Percentiles rank a stretch among this genome's conserved stretches.
Evolutionary conservation across 2,329 filamentous ascomycete genomes (phyloP).

Genomic region (Fusarium staphyleae): DNA sequence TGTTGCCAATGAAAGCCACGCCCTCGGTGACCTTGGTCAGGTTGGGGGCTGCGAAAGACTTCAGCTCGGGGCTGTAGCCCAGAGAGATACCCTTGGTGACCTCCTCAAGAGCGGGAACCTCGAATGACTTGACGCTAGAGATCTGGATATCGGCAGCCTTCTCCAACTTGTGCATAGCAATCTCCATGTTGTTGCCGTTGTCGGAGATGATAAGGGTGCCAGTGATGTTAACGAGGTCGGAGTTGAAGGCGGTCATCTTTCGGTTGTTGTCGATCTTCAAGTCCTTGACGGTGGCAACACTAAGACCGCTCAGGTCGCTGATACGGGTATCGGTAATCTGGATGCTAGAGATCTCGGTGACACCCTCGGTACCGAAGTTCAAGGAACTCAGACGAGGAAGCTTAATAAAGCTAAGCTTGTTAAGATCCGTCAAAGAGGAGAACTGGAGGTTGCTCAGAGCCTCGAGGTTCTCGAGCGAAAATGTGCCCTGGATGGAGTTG

Average conservation of each 20-base stretch:
- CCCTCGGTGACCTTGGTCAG: conserved; percentile 67
- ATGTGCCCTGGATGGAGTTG: conserved; percentile 69
- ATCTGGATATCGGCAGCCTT: conserved; percentile 62
- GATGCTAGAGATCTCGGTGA: conserved; percentile 73
- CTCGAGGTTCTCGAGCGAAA: conserved; percentile 73
- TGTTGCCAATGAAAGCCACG: conserved; percentile 70
- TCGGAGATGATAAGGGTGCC: conserved; percentile 74
- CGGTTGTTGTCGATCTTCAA: conserved; percentile 92
- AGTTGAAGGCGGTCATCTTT: conserved; percentile 76
- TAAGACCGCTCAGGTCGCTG: conserved; percentile 78
- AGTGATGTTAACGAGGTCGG: conserved; percentile 79
- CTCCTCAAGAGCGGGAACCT: conserved; percentile 72
- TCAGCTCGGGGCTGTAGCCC: conserved; percentile 75
- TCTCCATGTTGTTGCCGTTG: conserved; percentile 76
- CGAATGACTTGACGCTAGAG: conserved; percentile 77
- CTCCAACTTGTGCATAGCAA: conserved; percentile 80
- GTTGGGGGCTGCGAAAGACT: conserved; percentile 69
- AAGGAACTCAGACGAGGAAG: conserved; percentile 66
- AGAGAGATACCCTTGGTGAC: conserved; percentile 85
- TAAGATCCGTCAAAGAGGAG: conserved; percentile 68
- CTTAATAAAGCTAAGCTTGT: conserved; percentile 73
- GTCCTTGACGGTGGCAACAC: conserved; percentile 72
- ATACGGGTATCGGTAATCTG: conserved; percentile 88
- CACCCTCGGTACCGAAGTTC: conserved; percentile 58
- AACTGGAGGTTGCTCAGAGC: conserved; percentile 73